Conservation (phyloP, 352 stramenopile genomes). For the Pythium sukuiense region DNA sequence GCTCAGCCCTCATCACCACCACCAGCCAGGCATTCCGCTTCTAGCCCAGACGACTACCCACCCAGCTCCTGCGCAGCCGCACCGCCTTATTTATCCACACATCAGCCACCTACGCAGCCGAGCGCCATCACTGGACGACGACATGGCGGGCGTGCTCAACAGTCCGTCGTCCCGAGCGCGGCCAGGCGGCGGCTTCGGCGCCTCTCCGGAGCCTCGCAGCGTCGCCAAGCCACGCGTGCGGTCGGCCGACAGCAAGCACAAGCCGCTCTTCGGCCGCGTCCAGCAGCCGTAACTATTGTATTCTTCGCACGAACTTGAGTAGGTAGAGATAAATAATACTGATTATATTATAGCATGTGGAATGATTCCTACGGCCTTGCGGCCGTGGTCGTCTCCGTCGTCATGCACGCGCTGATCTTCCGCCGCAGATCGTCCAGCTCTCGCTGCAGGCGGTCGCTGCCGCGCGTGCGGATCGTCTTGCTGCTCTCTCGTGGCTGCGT, state of each 20-base stretch:
- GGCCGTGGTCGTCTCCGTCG: neutral
- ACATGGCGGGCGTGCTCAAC: slow-evolving; percentile 24
- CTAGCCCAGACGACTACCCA: neutral
- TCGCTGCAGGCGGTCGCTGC: slow-evolving; percentile 44
- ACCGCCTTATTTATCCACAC: neutral
- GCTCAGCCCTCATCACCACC: neutral
- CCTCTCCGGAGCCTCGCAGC: slow-evolving; percentile 3
- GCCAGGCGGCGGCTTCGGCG: neutral
- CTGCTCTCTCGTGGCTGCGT: neutral
- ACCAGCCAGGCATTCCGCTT: neutral
- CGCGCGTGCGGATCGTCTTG: slow-evolving; percentile 2
- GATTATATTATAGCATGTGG: neutral
- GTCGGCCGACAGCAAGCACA: slow-evolving; percentile 3
- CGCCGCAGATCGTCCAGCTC: slow-evolving; percentile 53
- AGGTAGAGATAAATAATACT: slow-evolving; percentile 1
- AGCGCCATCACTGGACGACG: slow-evolving; percentile 22
- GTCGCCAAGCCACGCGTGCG: slow-evolving; percentile 18
- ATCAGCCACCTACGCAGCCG: slow-evolving; percentile 4
- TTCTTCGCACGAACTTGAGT: neutral
- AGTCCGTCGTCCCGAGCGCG: slow-evolving; percentile 10
- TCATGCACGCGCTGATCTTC: slow-evolving; percentile 66
- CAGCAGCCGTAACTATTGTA: neutral
- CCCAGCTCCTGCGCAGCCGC: neutral
- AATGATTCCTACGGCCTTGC: neutral
- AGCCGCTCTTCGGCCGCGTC: slow-evolving; percentile 4